These are phyloP conservation scores for Candida chilensis DNA, from an alignment of 805 yeast genomes.

Conservation along the genomic window DNA sequence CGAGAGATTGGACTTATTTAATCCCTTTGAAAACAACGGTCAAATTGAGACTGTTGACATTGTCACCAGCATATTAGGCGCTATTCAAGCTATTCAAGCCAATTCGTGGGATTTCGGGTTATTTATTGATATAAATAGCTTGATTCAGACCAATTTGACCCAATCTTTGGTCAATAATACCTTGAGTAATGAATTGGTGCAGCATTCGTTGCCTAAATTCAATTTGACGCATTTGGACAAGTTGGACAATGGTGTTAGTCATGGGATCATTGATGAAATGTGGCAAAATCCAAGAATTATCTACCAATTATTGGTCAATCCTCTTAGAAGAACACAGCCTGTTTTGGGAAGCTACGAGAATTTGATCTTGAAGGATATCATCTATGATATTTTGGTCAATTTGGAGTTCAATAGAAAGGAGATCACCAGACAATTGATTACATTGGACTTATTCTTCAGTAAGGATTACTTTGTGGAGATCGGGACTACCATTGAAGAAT, in stretches of 20 bases:
- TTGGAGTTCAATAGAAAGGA: slow-evolving; percentile 86
- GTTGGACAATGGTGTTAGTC: slow-evolving; percentile 6
- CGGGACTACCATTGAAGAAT: slow-evolving; percentile 70
- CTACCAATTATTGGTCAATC: no score
- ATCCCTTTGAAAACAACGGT: slow-evolving; percentile 3
- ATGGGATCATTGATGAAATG: slow-evolving; percentile 42
- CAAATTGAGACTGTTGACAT: no score
- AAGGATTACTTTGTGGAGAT: slow-evolving; percentile 58
- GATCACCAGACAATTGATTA: slow-evolving; percentile 74
- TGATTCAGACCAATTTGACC: slow-evolving; percentile 3
- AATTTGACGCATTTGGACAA: no score
- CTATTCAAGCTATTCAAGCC: slow-evolving; percentile 4
- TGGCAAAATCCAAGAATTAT: slow-evolving; percentile 64
- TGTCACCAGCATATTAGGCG: slow-evolving; percentile 23
- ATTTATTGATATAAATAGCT: slow-evolving; percentile 6
- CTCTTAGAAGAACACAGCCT: slow-evolving; percentile 24
- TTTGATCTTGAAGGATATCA: slow-evolving; percentile 63
- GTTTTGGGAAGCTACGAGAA: slow-evolving; percentile 24
- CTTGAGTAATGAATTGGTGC: slow-evolving; percentile 26
- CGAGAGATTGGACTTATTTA: background rate
- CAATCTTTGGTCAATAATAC: slow-evolving; percentile 13
- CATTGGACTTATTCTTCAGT: slow-evolving; percentile 64
- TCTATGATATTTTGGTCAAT: slow-evolving; percentile 65
- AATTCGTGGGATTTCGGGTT: slow-evolving; percentile 10
- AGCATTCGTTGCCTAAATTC: slow-evolving; percentile 29